Percentiles rank a stretch among this genome's conserved stretches.
Evolutionary conservation across 805 yeast genomes (phyloP).

Genomic region (Myxozyma monticola): DNA sequence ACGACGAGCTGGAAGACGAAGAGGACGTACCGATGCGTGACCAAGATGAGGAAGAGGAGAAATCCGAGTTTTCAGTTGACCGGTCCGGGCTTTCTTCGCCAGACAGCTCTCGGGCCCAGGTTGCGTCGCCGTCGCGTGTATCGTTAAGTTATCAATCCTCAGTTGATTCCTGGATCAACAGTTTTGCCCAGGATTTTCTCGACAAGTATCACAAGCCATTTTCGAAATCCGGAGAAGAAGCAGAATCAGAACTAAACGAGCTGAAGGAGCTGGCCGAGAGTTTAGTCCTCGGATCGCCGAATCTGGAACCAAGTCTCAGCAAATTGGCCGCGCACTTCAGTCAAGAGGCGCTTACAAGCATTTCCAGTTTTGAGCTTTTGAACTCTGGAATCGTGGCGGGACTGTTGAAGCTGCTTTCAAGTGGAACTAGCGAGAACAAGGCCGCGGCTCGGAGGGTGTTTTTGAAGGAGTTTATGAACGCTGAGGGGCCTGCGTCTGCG

Average conservation of each 20-base stretch:
- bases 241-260: conserved; percentile 35
- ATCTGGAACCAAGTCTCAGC: not conserved
- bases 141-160: conserved; percentile 2
- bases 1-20: conserved; percentile 28
- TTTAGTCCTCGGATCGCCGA: conserved; percentile 32
- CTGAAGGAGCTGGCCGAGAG: conserved; percentile 25
- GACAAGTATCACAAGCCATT: conserved; percentile 5
- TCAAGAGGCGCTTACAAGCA: conserved; percentile 25
- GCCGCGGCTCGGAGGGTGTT: conserved; percentile 43
- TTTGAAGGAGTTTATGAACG: conserved; percentile 37
- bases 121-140: not conserved
- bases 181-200: conserved; percentile 15
- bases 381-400: conserved; percentile 62
- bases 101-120: too few relatives aligned
- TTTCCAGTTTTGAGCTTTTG: conserved; percentile 75
- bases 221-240: conserved; percentile 30
- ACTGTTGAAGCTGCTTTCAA: conserved; percentile 38
- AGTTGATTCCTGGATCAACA: conserved; percentile 8
- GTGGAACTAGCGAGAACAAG: conserved; percentile 5
- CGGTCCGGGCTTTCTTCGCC: too few relatives aligned
- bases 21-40: too few relatives aligned
- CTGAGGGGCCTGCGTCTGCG: conserved; percentile 32
- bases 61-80: conserved; percentile 4
- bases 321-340: conserved; percentile 37
- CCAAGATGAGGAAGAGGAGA: conserved; percentile 33